A percentile compares a stretch with the other conserved stretches of the same genome.
Evolutionary conservation across 2,329 filamentous ascomycete species (phyloP).

Genomic region (Aspergillus tubingensis): DNA sequence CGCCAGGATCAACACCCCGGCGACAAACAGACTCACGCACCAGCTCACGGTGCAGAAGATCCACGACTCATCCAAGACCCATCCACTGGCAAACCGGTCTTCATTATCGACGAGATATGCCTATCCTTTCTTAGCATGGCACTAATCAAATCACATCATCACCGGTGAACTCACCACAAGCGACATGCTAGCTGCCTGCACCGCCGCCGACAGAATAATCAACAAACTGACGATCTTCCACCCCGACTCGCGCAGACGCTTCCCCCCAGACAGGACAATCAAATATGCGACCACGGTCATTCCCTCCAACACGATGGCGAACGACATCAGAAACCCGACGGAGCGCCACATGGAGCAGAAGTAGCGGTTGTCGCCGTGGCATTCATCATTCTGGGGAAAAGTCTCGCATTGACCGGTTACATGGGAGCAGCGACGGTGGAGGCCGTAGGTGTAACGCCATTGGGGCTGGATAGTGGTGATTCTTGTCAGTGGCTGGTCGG

Average conservation of each 20-base stretch:
- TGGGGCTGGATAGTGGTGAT: constrained; percentile 40
- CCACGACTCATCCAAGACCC: constrained; percentile 78
- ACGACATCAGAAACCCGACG: constrained; percentile 83
- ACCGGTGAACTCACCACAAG: constrained; percentile 68
- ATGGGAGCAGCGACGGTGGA: constrained; percentile 78
- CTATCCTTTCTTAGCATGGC: constrained; percentile 47
- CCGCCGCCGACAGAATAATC: constrained; percentile 64
- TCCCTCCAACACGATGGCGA: constrained; percentile 78
- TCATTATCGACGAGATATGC: constrained; percentile 82
- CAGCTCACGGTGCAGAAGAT: constrained; percentile 68
- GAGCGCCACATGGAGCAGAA: constrained; percentile 94
- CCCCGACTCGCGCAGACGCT: constrained; percentile 75
- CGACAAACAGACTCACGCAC: constrained; percentile 56
- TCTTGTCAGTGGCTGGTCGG: background rate
- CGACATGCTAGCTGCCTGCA: constrained; percentile 75
- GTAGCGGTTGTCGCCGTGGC: constrained; percentile 64
- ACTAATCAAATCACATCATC: background rate
- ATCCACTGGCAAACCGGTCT: constrained; percentile 78
- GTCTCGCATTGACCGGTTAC: constrained; percentile 55
- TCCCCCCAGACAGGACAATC: constrained; percentile 75
- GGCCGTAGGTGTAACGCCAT: constrained; percentile 68
- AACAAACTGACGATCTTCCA: constrained; percentile 75
- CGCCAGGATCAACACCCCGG: constrained; percentile 63
- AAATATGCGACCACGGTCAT: constrained; percentile 77
- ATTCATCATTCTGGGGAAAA: constrained; percentile 71